phyloP scores from a whole-genome alignment of 2,329 filamentous ascomycete genomes.

The Penicillium sp. region DNA sequence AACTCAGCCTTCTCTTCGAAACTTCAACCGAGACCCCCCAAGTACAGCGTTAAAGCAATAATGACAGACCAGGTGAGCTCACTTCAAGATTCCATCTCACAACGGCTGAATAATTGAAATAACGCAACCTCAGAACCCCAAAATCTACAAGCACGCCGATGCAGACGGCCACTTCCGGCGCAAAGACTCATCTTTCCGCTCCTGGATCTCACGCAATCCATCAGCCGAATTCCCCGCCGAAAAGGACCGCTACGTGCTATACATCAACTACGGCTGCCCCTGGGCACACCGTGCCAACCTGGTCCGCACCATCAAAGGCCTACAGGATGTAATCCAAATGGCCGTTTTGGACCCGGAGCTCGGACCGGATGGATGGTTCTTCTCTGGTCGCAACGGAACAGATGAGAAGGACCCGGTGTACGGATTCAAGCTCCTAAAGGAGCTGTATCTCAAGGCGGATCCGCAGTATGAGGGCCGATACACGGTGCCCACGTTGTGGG shows the following conservation, averaged over 20 bases:
- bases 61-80: constrained; percentile 16
- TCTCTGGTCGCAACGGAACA: constrained; percentile 63
- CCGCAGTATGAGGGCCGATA: constrained; percentile 70
- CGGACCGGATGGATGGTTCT: constrained; percentile 67
- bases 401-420: constrained; percentile 67
- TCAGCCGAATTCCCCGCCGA: constrained; percentile 59
- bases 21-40: not conserved
- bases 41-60: not conserved
- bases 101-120: not conserved
- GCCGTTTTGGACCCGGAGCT: constrained; percentile 46
- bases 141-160: constrained; percentile 40
- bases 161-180: constrained; percentile 56
- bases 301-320: constrained; percentile 52
- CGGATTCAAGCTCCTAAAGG: constrained; percentile 68
- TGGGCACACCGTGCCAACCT: constrained; percentile 61
- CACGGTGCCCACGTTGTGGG: constrained; percentile 81
- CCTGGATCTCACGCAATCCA: constrained; percentile 55
- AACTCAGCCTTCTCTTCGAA: no score
- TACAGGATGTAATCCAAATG: constrained; percentile 53
- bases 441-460: constrained; percentile 74
- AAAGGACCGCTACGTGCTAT: constrained; percentile 62
- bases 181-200: constrained; percentile 57
- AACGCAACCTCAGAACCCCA: constrained; percentile 7
- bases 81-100: not conserved
- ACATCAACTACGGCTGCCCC: constrained; percentile 62